A percentile compares a stretch with the other conserved stretches of the same genome.
These are phyloP conservation scores for Fonsecaea nubica DNA, from an alignment of 2,329 filamentous ascomycete genomes.

Conservation along the genomic window DNA sequence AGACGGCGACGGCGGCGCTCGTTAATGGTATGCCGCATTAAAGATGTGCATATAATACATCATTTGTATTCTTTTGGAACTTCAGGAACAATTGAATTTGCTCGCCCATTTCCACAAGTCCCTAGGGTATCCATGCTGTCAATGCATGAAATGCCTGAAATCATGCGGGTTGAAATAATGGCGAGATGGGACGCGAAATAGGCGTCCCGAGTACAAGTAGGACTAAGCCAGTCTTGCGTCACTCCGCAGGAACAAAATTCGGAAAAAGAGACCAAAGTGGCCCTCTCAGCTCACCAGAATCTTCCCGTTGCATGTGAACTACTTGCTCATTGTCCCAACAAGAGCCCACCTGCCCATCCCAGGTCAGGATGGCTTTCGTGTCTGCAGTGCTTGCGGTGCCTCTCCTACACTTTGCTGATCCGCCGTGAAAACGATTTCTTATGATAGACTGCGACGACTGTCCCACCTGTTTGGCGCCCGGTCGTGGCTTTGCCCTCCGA, in stretches of 20 bases:
- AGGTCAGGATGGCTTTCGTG: conserved; percentile 18
- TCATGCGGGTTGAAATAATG: no score
- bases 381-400: conserved; percentile 9
- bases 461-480: background rate
- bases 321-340: conserved; percentile 17
- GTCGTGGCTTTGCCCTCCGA: conserved; percentile 19
- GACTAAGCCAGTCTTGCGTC: background rate
- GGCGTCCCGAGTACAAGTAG: background rate
- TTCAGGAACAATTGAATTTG: background rate
- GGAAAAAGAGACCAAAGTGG: conserved; percentile 8
- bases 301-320: conserved; percentile 23
- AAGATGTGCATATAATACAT: background rate
- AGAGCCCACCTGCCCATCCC: conserved; percentile 13
- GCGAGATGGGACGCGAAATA: background rate
- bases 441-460: conserved; percentile 5
- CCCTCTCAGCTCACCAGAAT: conserved; percentile 12
- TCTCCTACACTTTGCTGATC: conserved; percentile 1
- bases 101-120: background rate
- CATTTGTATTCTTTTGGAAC: background rate
- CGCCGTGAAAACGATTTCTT: conserved; percentile 15
- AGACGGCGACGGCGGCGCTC: conserved; percentile 45
- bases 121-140: background rate
- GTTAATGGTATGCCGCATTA: conserved; percentile 52
- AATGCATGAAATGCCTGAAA: background rate
- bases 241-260: conserved; percentile 5